Evolutionary conservation across 2,329 filamentous ascomycete genomes (phyloP), one percentile per base, ranked within the genome.

Genomic region (Knufia fluminis): DNA sequence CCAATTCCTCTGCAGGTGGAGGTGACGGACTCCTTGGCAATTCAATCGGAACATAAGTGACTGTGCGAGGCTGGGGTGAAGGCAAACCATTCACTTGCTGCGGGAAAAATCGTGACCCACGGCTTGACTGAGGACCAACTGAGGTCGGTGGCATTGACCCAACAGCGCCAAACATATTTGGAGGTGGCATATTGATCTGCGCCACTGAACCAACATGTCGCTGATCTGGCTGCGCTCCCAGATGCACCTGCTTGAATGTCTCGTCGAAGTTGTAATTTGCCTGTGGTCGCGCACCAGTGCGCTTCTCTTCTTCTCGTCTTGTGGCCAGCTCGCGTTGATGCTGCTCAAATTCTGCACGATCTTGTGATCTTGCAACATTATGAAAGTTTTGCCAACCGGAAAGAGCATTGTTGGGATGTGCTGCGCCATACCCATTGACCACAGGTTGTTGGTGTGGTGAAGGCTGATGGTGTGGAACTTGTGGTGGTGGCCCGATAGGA

Each of bases 1-100:
- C 74, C 58, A 67, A 57, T 49, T 71, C 69, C 56, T 82, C 79
- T 3, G 79, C 79, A 4, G 79, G 79, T 28, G 77, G 77, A 24
- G 78, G 72, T 20, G 72, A 75, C 24, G 66, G 66, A 50, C 65
- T 69, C 49, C 63, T 64, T 51, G 62, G 57, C 52, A 62, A 62
- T 49, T 62, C 64, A 44, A 60, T 50, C 54, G 57, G 24, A 57
- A 49, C 33, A 62, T 59, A 52, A 57, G 65, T 60, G 61, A 68
- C 41, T 48, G 56, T 53, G 60, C 63, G 52, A 69, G 69, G 22
- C 60, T 64, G 33, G 52, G 64, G 38, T 65, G 65, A 20, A 31
- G 57, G 52, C 16, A 59, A 8, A 19, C 49, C 44, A 26, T 52
- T 48, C 45, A 51, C 54, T 19, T 51, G 57, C 36, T 49, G 52